Conservation (phyloP, 1,284 basidiomycete genomes). For the Rhodotorula sp. region DNA sequence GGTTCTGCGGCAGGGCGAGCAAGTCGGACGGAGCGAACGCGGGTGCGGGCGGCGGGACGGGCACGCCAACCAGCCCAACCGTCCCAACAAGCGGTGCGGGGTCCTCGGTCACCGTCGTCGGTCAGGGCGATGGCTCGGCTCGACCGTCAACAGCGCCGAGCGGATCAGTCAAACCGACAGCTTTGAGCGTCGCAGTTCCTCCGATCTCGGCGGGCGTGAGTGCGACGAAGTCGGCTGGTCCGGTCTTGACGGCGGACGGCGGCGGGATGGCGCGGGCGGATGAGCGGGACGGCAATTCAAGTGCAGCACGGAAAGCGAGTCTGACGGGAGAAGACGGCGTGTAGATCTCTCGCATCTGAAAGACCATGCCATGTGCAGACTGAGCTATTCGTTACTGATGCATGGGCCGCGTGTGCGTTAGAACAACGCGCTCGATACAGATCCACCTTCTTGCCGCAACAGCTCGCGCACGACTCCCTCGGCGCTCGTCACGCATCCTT, state of each 20-base stretch:
- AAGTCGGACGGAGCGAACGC: slow-evolving; percentile 10
- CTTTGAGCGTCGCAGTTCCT: neutral
- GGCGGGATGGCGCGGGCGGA: neutral
- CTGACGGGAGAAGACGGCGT: no score
- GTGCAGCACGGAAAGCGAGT: no score
- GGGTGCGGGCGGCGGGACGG: neutral
- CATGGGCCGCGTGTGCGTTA: neutral
- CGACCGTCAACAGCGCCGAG: neutral
- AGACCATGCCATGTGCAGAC: no score
- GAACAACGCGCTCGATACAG: neutral
- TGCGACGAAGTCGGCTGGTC: neutral
- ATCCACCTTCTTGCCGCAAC: neutral
- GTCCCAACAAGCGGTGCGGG: neutral
- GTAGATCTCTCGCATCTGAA: no score
- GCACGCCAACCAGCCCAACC: neutral
- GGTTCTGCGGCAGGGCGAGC: slow-evolving; percentile 37
- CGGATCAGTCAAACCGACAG: neutral
- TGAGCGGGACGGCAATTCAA: no score
- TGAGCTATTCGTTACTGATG: no score
- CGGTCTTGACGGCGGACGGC: neutral
- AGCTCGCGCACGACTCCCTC: slow-evolving; percentile 53
- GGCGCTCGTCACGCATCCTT: slow-evolving; percentile 65
- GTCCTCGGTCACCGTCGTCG: neutral
- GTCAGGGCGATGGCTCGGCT: no score
- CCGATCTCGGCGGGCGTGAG: neutral